Evolutionary conservation across 2,329 filamentous ascomycete genomes (phyloP), one percentile per base, ranked within the genome.

Genomic region (Calonectria pteridis): DNA sequence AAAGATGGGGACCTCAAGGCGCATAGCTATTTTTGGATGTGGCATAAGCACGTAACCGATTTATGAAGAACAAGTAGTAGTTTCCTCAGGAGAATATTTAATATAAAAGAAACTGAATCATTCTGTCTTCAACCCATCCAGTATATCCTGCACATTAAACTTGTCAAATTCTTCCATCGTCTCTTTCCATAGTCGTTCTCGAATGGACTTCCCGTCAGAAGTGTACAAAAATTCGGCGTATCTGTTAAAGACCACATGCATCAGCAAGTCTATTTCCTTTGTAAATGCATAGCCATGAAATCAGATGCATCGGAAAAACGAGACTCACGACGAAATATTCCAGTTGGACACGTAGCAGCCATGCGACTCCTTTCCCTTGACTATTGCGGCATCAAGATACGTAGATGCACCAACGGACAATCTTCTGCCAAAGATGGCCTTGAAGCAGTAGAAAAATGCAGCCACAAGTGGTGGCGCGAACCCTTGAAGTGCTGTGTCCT

Each of bases 311-410:
- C 4, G 18, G 18, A 18, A 43, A 43, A n/a, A 3, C 33, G 6
- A 40, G 9, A 69, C 72, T 29, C 46, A 75, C 75, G 70, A 62
- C 6, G 55, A 67, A 16, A 77, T 67, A 11, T 64, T 63, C 71
- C 71, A 73, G 35, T 69, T 62, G 1, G 55, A 63, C 18, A 75
- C 18, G 14, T 66, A 67, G 40, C 66, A 66, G 4, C 75, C 71
- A 14, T 77, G 75, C 6, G 65, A 62, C 11, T 77, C 75, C 50
- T 70, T 63, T 11, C 63, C 71, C n/a, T 69, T 59, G 9, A 59
- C 64, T 2, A 68, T 58, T 3, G 67, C 40, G 1, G 71, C 71
- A 46, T 77, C 71, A 29, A 75, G 28, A 29, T 73, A 73, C 16
- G 66, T 76, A 20, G 63, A 73, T 11, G 73, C 75, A 4, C 71